Evolutionary conservation across 306 rosid genomes (phyloP).

Genomic region (Amphicarpaea edgeworthii): DNA sequence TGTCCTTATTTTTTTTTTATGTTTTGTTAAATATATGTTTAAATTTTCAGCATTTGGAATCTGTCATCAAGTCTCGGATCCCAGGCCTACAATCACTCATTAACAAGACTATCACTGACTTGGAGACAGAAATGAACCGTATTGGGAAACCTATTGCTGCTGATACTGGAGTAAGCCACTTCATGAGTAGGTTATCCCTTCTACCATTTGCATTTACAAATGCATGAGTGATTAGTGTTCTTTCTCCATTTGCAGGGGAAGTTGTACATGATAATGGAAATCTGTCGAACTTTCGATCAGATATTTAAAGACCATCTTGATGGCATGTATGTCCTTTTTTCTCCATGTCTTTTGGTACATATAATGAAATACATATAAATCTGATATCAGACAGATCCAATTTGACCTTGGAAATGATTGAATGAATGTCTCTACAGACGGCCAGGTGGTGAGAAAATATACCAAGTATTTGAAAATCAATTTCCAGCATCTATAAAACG

Average conservation of each 20-base stretch:
- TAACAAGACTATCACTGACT: conserved; percentile 82
- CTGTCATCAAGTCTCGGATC: conserved; percentile 93
- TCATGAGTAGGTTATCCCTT: conserved; percentile 4
- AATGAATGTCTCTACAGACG: conserved; percentile 75
- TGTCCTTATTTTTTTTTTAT: conserved; percentile 6
- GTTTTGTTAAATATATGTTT: conserved; percentile 7
- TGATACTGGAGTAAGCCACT: conserved; percentile 87
- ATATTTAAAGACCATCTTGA: conserved; percentile 97
- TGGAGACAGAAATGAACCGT: conserved; percentile 87
- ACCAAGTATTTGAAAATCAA: conserved; percentile 92
- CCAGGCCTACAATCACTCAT: conserved; percentile 96
- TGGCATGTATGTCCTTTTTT: conserved; percentile 72
- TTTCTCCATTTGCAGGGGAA: conserved; percentile 77
- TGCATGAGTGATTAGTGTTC: conserved; percentile 28
- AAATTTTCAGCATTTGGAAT: conserved; percentile 87
- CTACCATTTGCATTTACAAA: conserved; percentile 1
- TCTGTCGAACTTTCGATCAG: conserved; percentile 87
- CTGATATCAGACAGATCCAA: conserved; percentile 4
- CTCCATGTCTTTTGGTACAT: conserved; percentile 15
- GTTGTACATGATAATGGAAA: conserved; percentile 88
- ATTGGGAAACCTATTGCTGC: conserved; percentile 93
- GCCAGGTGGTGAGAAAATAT: conserved; percentile 91
- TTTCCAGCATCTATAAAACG: conserved; percentile 97
- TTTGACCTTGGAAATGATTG: conserved; percentile 42
- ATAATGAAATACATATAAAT: neutral